Conservation (phyloP, 306 rosid genomes). For the Quercus robur region DNA sequence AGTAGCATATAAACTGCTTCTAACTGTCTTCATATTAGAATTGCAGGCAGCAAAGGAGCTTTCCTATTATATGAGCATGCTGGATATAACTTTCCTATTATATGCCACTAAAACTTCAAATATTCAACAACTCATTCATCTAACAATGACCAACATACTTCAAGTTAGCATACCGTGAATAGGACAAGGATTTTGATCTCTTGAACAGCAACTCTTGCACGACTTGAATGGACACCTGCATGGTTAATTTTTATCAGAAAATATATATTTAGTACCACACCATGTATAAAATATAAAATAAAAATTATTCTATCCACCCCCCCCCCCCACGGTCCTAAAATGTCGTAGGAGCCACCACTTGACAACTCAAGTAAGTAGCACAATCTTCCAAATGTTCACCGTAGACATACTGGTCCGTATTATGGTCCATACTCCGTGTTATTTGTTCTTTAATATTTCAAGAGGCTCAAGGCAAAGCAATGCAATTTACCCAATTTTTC, state of each 20-base stretch:
- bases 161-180: conserved; percentile 70
- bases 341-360: background rate
- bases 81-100: background rate
- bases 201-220: conserved; percentile 95
- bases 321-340: background rate
- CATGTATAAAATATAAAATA: background rate
- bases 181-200: conserved; percentile 89
- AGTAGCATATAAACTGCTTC: background rate
- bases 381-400: background rate
- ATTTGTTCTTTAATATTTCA: background rate
- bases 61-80: background rate
- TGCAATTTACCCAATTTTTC: background rate
- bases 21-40: background rate
- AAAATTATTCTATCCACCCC: background rate
- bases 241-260: background rate
- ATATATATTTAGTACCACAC: background rate
- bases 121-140: background rate
- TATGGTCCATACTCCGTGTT: background rate
- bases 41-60: background rate
- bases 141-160: background rate
- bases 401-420: background rate
- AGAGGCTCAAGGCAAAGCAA: background rate
- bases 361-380: background rate
- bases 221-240: conserved; percentile 87
- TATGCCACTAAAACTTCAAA: background rate